Evolutionary conservation across 345 rosid genomes (phyloP).

Genomic region (Eucalyptus tenuipes): DNA sequence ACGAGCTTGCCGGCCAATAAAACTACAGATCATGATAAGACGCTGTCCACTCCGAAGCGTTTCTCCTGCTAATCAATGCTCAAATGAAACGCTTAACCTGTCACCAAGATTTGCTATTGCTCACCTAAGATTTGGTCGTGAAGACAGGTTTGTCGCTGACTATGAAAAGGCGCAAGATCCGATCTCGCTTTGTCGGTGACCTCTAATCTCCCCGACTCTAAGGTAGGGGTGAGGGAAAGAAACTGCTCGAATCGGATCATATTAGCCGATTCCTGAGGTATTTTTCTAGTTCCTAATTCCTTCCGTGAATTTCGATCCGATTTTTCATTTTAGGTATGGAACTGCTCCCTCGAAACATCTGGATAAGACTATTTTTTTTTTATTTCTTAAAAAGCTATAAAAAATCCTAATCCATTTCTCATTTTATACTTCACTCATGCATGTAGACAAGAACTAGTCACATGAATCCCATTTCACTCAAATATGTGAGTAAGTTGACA

Average conservation of each 20-base stretch:
- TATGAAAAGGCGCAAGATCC: neutral
- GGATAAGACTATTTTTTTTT: no score
- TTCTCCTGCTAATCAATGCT: neutral
- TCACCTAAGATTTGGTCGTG: no score
- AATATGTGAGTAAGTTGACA: no score
- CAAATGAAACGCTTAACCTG: neutral
- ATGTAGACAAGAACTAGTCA: no score
- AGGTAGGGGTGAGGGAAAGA: no score
- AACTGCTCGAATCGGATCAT: accelerated
- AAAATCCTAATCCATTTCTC: no score
- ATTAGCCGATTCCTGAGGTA: accelerated
- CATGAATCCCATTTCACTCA: no score
- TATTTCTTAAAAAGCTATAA: no score
- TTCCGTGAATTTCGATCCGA: no score
- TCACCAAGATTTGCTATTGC: neutral
- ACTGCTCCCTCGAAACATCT: accelerated
- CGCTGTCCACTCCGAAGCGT: neutral
- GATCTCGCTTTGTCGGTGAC: neutral
- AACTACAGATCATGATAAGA: neutral
- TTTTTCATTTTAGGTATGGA: no score
- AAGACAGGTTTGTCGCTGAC: neutral
- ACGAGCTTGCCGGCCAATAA: neutral
- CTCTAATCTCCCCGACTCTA: neutral
- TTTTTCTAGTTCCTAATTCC: accelerated
- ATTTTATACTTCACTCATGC: no score